These are phyloP conservation scores for Xylaria sp. DNA, from an alignment of 2,329 filamentous ascomycete species.

Conservation along the genomic window DNA sequence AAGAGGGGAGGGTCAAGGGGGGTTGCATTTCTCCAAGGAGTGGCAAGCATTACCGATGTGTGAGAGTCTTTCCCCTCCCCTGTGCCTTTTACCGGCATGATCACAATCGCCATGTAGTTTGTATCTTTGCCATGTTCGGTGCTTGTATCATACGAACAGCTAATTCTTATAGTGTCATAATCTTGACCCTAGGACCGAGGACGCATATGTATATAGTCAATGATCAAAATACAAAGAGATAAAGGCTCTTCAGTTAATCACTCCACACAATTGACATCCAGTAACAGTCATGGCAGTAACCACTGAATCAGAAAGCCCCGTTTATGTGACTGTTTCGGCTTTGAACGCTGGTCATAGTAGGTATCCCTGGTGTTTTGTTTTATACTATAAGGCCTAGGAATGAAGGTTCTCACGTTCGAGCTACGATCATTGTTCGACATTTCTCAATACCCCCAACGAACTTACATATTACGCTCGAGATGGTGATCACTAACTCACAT, in stretches of 20 bases:
- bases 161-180: background rate
- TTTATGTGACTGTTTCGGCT: constrained; percentile 51
- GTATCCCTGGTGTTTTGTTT: background rate
- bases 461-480: background rate
- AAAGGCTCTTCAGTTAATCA: too few relatives aligned
- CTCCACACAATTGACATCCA: background rate
- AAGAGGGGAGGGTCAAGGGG: background rate
- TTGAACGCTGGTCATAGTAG: constrained; percentile 52
- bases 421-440: background rate
- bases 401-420: background rate
- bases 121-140: background rate
- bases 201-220: too few relatives aligned
- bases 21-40: background rate
- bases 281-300: constrained; percentile 15
- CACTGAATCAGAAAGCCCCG: constrained; percentile 10
- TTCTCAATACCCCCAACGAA: background rate
- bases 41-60: constrained; percentile 12
- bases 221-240: too few relatives aligned
- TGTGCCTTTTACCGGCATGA: constrained; percentile 21
- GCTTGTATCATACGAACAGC: too few relatives aligned
- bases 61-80: background rate
- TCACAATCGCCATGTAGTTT: background rate
- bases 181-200: background rate
- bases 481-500: background rate
- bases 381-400: background rate